Base-by-base conservation (phyloP, 1,284 basidiomycete genomes). In the Spongispora temasekensis region DNA sequence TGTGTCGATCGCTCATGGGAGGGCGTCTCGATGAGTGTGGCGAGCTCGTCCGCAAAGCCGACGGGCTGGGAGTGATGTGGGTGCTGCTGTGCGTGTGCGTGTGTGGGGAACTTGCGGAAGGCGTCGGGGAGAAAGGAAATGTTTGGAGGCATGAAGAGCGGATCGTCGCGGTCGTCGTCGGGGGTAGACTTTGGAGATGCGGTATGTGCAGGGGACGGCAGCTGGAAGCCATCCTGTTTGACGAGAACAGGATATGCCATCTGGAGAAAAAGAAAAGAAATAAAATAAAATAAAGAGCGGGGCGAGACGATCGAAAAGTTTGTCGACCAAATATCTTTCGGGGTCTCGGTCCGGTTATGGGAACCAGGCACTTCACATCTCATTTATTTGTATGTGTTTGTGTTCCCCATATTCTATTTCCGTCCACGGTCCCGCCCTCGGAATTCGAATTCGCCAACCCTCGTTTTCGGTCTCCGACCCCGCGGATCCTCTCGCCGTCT, bases 41-140 rank as follows among this genome's bases (percentile, higher is more conserved):
- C 85, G 55, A 89, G 83, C 64, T 89, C 88, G 73, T 89, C 87
- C 52, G 76, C 71, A 65, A 88, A 83, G 72, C 88, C 88, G 77
- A 86, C 81, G 57, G 60, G 57, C 40, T 58, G 64, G 15, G 57
- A 54, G 50, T 53, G 37, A 51, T 70, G 55, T 25, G 37, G 2
- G 5, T 35, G 48, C 3, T 59, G 65, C 19, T 69, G 70, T 1
- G 59, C 9, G 7, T 68, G 66, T 10, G 61, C 40, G 23, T 67
- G 61, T 0, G 67, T 53, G 27, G 76, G 76, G 68, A 82, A 82
- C 68, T 84, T 83, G 68, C 83, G 79, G 68, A 82, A 82, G 0
- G 82, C 64, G 51, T 84, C 82, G 1, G 80, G 82, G 50, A 83
- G 69, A 62, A 79, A 78, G n/a, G 73, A 64, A 42, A 75, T 61